Base-by-base conservation (phyloP, 1,284 basidiomycete species). In the Retiboletus flavoniger region DNA sequence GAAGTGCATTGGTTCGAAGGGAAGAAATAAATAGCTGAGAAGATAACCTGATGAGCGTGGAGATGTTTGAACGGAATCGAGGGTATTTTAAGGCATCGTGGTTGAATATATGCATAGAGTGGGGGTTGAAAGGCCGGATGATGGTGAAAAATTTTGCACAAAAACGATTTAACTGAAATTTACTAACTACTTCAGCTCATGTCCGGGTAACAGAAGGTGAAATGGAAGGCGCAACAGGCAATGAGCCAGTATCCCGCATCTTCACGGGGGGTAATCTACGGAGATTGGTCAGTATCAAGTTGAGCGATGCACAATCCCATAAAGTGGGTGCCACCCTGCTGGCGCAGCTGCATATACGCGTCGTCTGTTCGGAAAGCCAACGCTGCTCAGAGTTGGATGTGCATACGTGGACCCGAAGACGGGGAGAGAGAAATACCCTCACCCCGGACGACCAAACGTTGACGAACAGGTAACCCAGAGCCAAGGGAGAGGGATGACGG, bases 141-240 rank as follows among this genome's bases (percentile, higher is more conserved):
- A 32, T 41, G 4, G 9, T 34, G 16, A 34, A 21, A 53, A 53
- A 29, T 6, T 4, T 21, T n/a, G 17, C 14, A n/a, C 6, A 10
- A 29, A 16, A 17, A 32, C 9, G 13, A n/a, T n/a, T 24, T 40
- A 6, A 17, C 26, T 46, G 3, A 11, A 21, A 16, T 8, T 17
- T 7, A 51, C 43, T 13, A 7, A 46, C 48, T 17, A 43, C 9
- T 41, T 29, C 34, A 28, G 40, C 10, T 64, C 51, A 70, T 31
- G 51, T 17, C 39, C 44, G 62, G 34, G 66, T 47, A 14, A 31
- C 31, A 16, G 64, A 59, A 14, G 57, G 42, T 6, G 62, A 51
- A 17, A 51, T 47, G 17, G 61, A 40, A 6, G 44, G 51, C 14
- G 53, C 11, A 44, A 50, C 40, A 17, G 67, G 41, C 32, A 53